Percentiles rank a stretch among this genome's conserved stretches.
Evolutionary conservation across 2,329 filamentous ascomycete species (phyloP).

Genomic region (Lasiodiplodia sp.): DNA sequence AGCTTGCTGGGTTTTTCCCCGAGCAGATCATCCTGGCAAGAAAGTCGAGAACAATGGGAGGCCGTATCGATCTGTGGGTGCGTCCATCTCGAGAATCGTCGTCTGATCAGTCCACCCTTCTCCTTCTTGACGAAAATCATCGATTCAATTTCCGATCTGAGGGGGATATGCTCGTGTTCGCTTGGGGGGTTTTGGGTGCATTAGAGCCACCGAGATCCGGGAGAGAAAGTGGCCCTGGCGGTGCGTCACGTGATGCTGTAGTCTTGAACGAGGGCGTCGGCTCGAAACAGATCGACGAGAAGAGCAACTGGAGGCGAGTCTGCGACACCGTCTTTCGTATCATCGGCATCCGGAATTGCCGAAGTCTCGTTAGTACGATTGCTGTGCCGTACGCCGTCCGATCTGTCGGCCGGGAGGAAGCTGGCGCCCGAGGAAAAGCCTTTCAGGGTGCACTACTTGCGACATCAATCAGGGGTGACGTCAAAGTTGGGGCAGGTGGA

Average conservation of each 20-base stretch:
- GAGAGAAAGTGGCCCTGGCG: background rate
- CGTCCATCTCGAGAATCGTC: background rate
- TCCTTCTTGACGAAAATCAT: background rate
- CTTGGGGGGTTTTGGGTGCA: background rate
- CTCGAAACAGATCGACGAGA: background rate
- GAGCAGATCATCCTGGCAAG: no score
- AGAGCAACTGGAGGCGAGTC: background rate
- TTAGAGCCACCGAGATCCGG: background rate
- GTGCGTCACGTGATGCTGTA: background rate
- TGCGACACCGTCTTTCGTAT: background rate
- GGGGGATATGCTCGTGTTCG: conserved; percentile 5
- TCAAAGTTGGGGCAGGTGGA: background rate
- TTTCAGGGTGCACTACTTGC: background rate
- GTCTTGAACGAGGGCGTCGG: background rate
- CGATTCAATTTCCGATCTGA: background rate
- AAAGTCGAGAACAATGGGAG: background rate
- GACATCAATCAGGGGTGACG: background rate
- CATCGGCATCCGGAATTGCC: background rate
- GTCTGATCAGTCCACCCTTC: background rate
- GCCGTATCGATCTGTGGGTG: background rate
- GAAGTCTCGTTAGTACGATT: background rate
- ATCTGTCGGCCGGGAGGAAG: background rate
- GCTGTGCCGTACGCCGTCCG: background rate
- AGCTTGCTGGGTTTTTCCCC: no score
- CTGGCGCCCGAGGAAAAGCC: background rate